Evolutionary conservation across 495 filamentous ascomycete species (phyloP), one percentile per base, ranked within the genome.

Genomic region (Hypoxylon rickii): DNA sequence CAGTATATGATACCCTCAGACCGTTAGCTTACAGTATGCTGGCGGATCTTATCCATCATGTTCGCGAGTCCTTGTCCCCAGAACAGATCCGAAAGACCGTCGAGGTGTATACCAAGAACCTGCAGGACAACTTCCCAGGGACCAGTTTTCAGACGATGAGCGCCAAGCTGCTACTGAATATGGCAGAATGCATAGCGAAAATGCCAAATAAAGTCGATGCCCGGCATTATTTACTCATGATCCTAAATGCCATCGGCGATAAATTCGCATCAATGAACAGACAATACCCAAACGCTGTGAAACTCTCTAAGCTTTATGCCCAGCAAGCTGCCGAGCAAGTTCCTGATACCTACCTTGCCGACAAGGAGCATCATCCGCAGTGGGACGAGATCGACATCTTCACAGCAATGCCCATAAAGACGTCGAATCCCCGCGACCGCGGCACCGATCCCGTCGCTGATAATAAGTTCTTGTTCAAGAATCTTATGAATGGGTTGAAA

Each of bases 121-220:
- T 99, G 17, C 92, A 96, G 60, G 95, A 97, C 68, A 89, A 89
- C 55, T 96, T 96, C 61, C 95, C 95, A 1, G 95, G 95, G 11
- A 97, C 95, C 3, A 97, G 94, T 70, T 99, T 97, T 68, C 95
- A 99, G 70, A 99, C 95, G 0, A 99, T 99, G 95, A 97, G 94
- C 64, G 95, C 95, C 2, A 99, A 97, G 69, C 77, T 99, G 2
- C 76, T 99, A 2, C 73, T 99, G 44, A 99, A 99, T 70, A 89
- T 99, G 89, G 94, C 94, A 0, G 95, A 97, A 64, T 92, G 88
- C 69, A 99, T 99, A 60, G 90, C 93, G 0, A 90, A 88, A 66
- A 78, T 99, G 46, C 86, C 85, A 12, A 86, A 96, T 63, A 97
- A 97, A 70, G 83, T 85, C 18, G 92, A 97, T 68, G 94, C 92